Evolutionary conservation across 108 stramenopile species (phyloP), one percentile per base, ranked within the genome.

Genomic region (Skeletonema marinoi): DNA sequence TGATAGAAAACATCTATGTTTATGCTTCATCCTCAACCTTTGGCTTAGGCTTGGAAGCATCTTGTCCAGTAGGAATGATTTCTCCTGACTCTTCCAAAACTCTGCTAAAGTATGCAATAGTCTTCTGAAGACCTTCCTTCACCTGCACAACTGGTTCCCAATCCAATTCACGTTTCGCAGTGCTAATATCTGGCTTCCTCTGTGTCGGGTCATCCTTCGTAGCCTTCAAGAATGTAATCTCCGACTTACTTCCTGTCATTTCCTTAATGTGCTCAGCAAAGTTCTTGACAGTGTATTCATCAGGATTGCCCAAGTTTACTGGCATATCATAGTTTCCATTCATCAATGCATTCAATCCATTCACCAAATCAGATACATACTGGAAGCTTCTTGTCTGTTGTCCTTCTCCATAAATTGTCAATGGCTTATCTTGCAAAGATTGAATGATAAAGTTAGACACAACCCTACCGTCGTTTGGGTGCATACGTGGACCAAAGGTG

Each of bases 371-470:
- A 38, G 85, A 86, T 11, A 99, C 98, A 73, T 96, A 99, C 83
- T 98, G 98, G 85, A 99, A 99, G 21, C 97, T 98, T 44, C 99
- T 86, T 6, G 99, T 99, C 86, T 99, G 99, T 42, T 74, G 75
- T 38, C 98, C 94, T 31, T 92, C 85, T 10, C 99, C 99, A 71
- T 99, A 99, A 76, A 99, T 97, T 32, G 98, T 99, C 66, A 99
- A 81, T 32, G 93, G 88, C 68, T 98, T 97, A 42, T 92, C 93
- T 71, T 98, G 96, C 13, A 99, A 85, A 16, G 97, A 88, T 80
- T 99, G 97, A 73, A 98, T 99, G 86, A 99, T 98, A 83, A 99
- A 99, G 84, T 99, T 99, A 65, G 90, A 92, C 8, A 99, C 99
- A 7, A 99, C 99, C 44, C 99, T 93, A 1, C 99, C 99, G 73